Percentiles rank a stretch among this genome's conserved stretches.
phyloP scores from a whole-genome alignment of 768 basidiomycete genomes.

The Boletus rex-veris region DNA sequence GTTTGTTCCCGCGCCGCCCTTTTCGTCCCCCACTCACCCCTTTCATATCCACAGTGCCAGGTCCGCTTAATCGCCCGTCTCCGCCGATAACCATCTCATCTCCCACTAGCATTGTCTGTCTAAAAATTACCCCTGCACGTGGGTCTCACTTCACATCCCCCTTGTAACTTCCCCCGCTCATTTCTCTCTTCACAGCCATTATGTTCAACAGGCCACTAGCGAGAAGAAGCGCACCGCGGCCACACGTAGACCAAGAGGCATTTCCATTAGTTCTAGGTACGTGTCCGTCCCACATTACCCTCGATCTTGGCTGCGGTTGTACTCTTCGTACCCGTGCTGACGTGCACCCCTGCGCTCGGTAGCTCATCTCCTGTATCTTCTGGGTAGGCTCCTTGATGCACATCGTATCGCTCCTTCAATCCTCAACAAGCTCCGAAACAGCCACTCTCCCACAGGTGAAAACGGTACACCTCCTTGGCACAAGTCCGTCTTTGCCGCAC shows the following conservation, averaged over 20 bases:
- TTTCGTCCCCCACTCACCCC: slow-evolving; percentile 8
- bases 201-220: slow-evolving; percentile 78
- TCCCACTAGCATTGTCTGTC: slow-evolving; percentile 67
- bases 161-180: slow-evolving; percentile 15
- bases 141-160: slow-evolving; percentile 33
- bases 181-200: slow-evolving; percentile 48
- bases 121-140: slow-evolving; percentile 94
- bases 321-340: slow-evolving; percentile 30
- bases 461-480: slow-evolving; percentile 27
- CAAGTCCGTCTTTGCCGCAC: slow-evolving; percentile 22
- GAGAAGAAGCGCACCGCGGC: slow-evolving; percentile 72
- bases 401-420: slow-evolving; percentile 17
- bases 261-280: slow-evolving; percentile 50
- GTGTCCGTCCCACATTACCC: neutral
- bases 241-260: slow-evolving; percentile 62
- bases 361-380: slow-evolving; percentile 33
- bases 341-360: slow-evolving; percentile 6
- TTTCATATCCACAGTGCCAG: slow-evolving; percentile 53
- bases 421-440: slow-evolving; percentile 29
- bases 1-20: slow-evolving; percentile 37
- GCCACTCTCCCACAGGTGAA: slow-evolving; percentile 29
- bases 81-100: slow-evolving; percentile 6
- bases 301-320: slow-evolving; percentile 21
- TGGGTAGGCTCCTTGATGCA: slow-evolving; percentile 38
- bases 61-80: slow-evolving; percentile 37